These are phyloP conservation scores for Corrigiola litoralis DNA, from an alignment of 179 eudicot genomes.

Conservation along the genomic window DNA sequence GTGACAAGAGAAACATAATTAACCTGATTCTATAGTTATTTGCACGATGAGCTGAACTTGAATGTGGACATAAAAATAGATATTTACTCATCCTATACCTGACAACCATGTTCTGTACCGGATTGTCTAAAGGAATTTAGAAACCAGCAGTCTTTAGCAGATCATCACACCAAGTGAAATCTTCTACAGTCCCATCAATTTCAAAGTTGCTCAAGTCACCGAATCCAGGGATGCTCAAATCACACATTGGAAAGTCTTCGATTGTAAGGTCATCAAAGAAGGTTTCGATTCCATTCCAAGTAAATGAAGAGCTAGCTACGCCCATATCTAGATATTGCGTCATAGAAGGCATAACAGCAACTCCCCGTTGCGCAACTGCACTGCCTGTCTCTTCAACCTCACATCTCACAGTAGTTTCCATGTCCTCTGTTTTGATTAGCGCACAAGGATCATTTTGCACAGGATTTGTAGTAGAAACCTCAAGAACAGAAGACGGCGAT, in stretches of 20 bases:
- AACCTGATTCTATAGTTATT: background rate
- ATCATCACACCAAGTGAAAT: constrained; percentile 18
- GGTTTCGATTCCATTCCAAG: background rate
- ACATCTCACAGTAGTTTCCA: background rate
- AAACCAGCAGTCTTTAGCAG: background rate
- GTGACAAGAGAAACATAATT: background rate
- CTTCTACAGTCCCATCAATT: constrained; percentile 8
- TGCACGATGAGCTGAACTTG: background rate
- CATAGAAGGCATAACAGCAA: background rate
- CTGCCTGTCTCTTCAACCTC: background rate
- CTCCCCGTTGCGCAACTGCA: background rate
- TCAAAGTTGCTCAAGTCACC: constrained; percentile 10
- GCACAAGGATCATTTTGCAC: background rate
- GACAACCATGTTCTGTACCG: background rate
- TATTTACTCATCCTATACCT: background rate
- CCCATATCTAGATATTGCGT: background rate
- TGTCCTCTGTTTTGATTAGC: background rate
- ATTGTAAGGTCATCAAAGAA: constrained; percentile 17
- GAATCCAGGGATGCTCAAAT: constrained; percentile 8
- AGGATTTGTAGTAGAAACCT: constrained; percentile 15
- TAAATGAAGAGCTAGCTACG: background rate
- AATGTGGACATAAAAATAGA: too few relatives aligned
- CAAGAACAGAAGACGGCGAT: constrained; percentile 37
- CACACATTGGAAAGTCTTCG: constrained; percentile 28
- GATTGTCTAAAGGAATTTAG: background rate